Evolutionary conservation across 2,329 filamentous ascomycete species (phyloP).

Genomic region (Microcyclospora tardicrescens): DNA sequence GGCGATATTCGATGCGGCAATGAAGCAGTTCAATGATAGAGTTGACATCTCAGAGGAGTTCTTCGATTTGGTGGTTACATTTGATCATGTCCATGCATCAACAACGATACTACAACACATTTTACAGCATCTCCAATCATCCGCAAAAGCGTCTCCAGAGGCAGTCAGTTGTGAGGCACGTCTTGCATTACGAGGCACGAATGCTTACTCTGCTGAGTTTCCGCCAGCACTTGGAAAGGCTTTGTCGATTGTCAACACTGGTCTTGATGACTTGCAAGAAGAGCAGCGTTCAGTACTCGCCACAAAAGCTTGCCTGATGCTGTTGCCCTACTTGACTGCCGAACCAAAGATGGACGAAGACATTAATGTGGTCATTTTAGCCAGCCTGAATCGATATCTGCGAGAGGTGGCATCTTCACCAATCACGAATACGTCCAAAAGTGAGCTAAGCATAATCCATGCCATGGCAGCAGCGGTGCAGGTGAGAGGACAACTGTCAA

Average conservation of each 20-base stretch:
- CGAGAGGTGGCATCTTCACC: neutral
- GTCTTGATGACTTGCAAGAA: slow-evolving; percentile 26
- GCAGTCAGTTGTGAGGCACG: slow-evolving; percentile 57
- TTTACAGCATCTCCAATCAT: slow-evolving; percentile 43
- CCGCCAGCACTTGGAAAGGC: slow-evolving; percentile 55
- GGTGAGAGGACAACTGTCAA: too few relatives aligned
- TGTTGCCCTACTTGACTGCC: slow-evolving; percentile 33
- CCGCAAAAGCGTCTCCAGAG: slow-evolving; percentile 41
- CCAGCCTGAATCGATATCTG: slow-evolving; percentile 24
- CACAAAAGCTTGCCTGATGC: slow-evolving; percentile 35
- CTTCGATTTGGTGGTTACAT: slow-evolving; percentile 65
- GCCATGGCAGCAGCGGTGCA: too few relatives aligned
- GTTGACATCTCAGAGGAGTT: slow-evolving; percentile 57
- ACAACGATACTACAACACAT: slow-evolving; percentile 60
- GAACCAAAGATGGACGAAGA: slow-evolving; percentile 38
- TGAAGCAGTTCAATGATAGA: slow-evolving; percentile 61
- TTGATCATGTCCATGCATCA: slow-evolving; percentile 52
- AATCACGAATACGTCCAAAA: too few relatives aligned
- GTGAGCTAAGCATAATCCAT: too few relatives aligned
- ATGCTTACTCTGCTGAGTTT: slow-evolving; percentile 53
- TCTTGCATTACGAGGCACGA: slow-evolving; percentile 55
- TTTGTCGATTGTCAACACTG: slow-evolving; percentile 48
- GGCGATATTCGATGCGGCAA: slow-evolving; percentile 78
- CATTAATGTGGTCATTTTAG: slow-evolving; percentile 39
- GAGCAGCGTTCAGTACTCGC: slow-evolving; percentile 26